Base-by-base conservation (phyloP, 257 asterid genomes). In the Scutellaria barbata region DNA sequence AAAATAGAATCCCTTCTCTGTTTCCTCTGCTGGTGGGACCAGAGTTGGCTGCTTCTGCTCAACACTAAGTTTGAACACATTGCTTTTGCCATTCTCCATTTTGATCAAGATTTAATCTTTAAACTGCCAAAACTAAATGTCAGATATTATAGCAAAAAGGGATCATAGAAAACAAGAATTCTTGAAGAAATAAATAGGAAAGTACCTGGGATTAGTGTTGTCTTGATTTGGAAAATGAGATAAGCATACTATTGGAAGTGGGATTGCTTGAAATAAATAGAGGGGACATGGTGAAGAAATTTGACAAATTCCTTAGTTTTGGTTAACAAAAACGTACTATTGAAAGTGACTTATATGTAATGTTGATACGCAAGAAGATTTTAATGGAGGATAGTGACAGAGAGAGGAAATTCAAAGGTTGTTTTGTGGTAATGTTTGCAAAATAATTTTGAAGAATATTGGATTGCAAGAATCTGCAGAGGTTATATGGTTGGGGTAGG, bases 401-500 rank as follows among this genome's bases (percentile, higher is more conserved):
- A 75, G 16, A 43, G 14, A 16, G 17, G 51, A 60, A 61, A 48
- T 43, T 74, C 64, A 53, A 69, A 22, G 69, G 16, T 3, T 58
- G n/a, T n/a, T n/a, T n/a, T n/a, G n/a, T n/a, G n/a, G n/a, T n/a
- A 22, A 5, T 40, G 42, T 6, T 68, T 56, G 22, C 6, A 12
- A 17, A 30, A 68, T 55, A 45, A 30, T 43, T 63, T 66, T 43
- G 61, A 65, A 18, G 4, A 73, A 48, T 14, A 41, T 59, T 37
- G 12, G 35, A 40, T 39, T 54, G 63, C 25, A 39, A 72, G 75
- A 76, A 63, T 77, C 61, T 73, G 60, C 1, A 46, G 64, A 45
- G 64, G 80, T 54, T 48, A 76, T 79, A 76, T 79, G 82, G 91
- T 74, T 88, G 84, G 56, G 91, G 95, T 86, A 86, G 96, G 96